phyloP scores from a whole-genome alignment of 306 rosid species.

The Canavalia ensiformis region DNA sequence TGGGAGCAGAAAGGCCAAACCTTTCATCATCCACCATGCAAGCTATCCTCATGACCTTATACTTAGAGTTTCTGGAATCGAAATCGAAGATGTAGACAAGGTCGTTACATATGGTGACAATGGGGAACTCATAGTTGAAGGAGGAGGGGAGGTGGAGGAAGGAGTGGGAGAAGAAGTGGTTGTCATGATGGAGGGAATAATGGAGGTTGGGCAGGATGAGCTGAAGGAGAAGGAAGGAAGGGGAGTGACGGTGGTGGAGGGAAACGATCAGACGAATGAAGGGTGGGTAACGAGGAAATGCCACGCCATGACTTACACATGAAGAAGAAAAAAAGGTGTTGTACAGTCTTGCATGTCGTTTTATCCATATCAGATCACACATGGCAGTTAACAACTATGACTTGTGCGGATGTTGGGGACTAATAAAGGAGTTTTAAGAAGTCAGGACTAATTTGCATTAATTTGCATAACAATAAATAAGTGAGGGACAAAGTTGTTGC shows the following conservation, averaged over 20 bases:
- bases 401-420: too few species aligned
- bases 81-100: slow-evolving; percentile 48
- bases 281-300: neutral
- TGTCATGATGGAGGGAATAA: slow-evolving; percentile 20
- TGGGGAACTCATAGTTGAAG: neutral
- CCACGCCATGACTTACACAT: slow-evolving; percentile 46
- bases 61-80: slow-evolving; percentile 28
- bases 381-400: too few species aligned
- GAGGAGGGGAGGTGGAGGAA: slow-evolving; percentile 28
- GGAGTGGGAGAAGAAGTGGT: neutral
- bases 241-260: slow-evolving; percentile 19
- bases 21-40: slow-evolving; percentile 40
- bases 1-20: slow-evolving; percentile 7
- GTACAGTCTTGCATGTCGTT: too few species aligned
- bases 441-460: too few species aligned
- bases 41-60: slow-evolving; percentile 44
- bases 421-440: too few species aligned
- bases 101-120: slow-evolving; percentile 35
- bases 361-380: too few species aligned
- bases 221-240: slow-evolving; percentile 21
- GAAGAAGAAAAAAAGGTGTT: too few species aligned
- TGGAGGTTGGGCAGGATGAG: neutral
- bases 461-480: too few species aligned
- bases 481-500: too few species aligned
- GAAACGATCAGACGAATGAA: slow-evolving; percentile 31